Evolutionary conservation across 495 filamentous ascomycete species (phyloP).

Genomic region (Penicillium silybi): DNA sequence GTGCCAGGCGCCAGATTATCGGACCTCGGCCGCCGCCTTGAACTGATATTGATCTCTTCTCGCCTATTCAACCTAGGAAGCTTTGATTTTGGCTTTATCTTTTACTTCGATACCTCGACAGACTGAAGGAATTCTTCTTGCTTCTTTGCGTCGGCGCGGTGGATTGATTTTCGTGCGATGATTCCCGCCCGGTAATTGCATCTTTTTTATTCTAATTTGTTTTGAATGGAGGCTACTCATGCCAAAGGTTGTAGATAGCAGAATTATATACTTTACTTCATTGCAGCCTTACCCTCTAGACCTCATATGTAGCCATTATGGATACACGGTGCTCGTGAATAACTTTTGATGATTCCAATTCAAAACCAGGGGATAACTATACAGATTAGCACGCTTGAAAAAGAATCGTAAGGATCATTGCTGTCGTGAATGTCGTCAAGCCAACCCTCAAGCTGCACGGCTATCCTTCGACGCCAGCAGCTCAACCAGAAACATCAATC

Average conservation of each 20-base stretch:
- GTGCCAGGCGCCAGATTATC: constrained; percentile 73
- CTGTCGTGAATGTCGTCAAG: constrained; percentile 8
- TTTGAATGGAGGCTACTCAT: neutral
- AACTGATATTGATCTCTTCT: neutral
- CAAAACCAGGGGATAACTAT: neutral
- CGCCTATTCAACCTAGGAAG: constrained; percentile 5
- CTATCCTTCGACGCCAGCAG: constrained; percentile 6
- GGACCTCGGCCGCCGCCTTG: constrained; percentile 66
- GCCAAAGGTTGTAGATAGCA: neutral
- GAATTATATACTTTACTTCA: neutral
- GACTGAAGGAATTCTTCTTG: neutral
- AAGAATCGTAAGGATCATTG: constrained; percentile 11
- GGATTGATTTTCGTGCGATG: constrained; percentile 4
- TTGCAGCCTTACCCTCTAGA: neutral
- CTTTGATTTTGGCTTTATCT: neutral
- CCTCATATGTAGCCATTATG: neutral
- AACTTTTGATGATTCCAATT: neutral
- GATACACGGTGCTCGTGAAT: too few species aligned
- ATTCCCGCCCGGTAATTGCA: neutral
- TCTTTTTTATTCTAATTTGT: neutral
- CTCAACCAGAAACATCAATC: constrained; percentile 36
- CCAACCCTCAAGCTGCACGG: neutral
- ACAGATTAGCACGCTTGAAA: neutral
- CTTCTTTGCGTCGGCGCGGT: constrained; percentile 19
- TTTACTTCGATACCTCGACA: constrained; percentile 1